A percentile compares a stretch with the other conserved stretches of the same genome.
These are phyloP conservation scores for Lachnellula hyalina DNA, from an alignment of 2,329 filamentous ascomycete species.

Conservation along the genomic window DNA sequence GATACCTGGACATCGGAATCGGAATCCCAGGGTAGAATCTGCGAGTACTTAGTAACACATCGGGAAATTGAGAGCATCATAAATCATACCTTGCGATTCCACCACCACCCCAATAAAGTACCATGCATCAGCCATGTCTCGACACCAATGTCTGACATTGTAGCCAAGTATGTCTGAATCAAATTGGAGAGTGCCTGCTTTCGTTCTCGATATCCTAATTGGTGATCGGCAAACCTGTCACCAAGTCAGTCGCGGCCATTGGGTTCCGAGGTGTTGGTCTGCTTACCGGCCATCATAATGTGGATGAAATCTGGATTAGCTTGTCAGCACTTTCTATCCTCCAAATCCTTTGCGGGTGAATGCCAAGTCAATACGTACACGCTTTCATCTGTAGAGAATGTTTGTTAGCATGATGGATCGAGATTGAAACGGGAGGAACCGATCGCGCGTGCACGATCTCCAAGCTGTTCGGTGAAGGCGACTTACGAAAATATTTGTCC, in stretches of 20 bases:
- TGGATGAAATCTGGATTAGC: constrained; percentile 31
- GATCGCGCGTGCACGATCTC: constrained; percentile 7
- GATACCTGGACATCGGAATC: constrained; percentile 60
- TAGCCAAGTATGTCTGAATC: constrained; percentile 68
- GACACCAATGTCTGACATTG: constrained; percentile 53
- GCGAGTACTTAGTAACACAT: background rate
- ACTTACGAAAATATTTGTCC: constrained; percentile 37
- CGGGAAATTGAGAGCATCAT: background rate
- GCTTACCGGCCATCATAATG: constrained; percentile 36
- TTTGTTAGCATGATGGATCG: constrained; percentile 12
- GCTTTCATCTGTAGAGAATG: constrained; percentile 24
- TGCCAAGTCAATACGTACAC: constrained; percentile 20
- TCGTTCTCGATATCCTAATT: constrained; percentile 38
- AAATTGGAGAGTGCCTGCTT: constrained; percentile 59
- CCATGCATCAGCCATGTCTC: constrained; percentile 64
- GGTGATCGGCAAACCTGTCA: constrained; percentile 33
- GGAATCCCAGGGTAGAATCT: constrained; percentile 74
- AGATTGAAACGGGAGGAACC: background rate
- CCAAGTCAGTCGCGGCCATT: background rate
- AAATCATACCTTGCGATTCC: constrained; percentile 49
- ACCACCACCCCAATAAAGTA: constrained; percentile 83
- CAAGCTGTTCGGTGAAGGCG: background rate
- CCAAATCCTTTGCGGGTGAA: background rate
- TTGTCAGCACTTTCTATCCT: constrained; percentile 10
- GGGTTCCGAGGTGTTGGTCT: background rate